These are phyloP conservation scores for Penicillium sp. DNA, from an alignment of 2,329 filamentous ascomycete species.

Conservation along the genomic window DNA sequence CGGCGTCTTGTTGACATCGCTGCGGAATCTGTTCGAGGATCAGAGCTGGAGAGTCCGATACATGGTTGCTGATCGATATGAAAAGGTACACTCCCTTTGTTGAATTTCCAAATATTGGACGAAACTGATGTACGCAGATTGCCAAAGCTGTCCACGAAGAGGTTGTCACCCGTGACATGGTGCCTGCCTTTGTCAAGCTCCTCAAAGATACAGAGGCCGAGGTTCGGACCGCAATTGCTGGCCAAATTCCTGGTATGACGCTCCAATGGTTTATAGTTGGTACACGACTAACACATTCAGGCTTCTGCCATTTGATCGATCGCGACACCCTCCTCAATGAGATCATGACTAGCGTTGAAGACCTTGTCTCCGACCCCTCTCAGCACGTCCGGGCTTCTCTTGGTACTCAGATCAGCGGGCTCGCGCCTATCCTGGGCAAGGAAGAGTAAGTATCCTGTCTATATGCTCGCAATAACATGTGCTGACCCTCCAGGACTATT, in stretches of 20 bases:
- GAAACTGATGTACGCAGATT: conserved; percentile 59
- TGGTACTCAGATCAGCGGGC: conserved; percentile 92
- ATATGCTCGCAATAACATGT: conserved; percentile 9
- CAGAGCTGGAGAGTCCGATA: conserved; percentile 99
- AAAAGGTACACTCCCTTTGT: conserved; percentile 65
- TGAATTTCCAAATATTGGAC: neutral
- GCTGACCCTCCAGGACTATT: conserved; percentile 66
- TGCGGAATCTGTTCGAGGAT: conserved; percentile 93
- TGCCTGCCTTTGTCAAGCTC: conserved; percentile 94
- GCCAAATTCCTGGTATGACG: conserved; percentile 78
- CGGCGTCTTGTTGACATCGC: conserved; percentile 82
- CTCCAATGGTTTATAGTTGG: conserved; percentile 18
- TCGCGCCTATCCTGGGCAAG: conserved; percentile 95
- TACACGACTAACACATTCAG: conserved; percentile 40
- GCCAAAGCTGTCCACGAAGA: conserved; percentile 98
- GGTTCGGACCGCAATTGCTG: conserved; percentile 92
- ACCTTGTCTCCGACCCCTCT: conserved; percentile 90
- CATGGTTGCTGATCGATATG: conserved; percentile 98
- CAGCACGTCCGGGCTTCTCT: conserved; percentile 95
- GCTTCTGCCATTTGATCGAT: conserved; percentile 89
- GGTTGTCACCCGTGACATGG: conserved; percentile 87
- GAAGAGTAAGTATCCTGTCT: conserved; percentile 68
- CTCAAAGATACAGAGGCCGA: conserved; percentile 98
- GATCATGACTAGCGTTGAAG: conserved; percentile 94
- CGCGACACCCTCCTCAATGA: conserved; percentile 85